Evolutionary conservation across 495 filamentous ascomycete genomes (phyloP).

Genomic region (Stereocaulon alpinum): DNA sequence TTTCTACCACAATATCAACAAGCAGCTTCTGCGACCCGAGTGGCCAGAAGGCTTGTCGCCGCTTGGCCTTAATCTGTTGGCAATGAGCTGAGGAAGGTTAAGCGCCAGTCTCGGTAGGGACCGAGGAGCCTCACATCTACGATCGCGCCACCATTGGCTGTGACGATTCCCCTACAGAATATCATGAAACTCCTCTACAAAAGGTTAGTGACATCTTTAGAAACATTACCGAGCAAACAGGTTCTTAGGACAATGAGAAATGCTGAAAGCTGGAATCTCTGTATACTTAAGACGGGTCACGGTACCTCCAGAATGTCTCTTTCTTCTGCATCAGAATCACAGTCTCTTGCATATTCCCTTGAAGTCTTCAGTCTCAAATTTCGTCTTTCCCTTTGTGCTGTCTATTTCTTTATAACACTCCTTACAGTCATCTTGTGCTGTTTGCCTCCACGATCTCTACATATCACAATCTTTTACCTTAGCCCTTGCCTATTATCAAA

Average conservation of each 20-base stretch:
- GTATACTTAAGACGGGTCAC: conserved; percentile 17
- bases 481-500: neutral
- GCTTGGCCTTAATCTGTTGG: neutral
- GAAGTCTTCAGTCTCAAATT: conserved; percentile 12
- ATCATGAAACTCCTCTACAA: conserved; percentile 17
- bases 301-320: conserved; percentile 14
- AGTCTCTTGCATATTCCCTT: conserved; percentile 15
- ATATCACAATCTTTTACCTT: neutral
- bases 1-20: neutral
- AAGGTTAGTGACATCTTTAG: conserved; percentile 18
- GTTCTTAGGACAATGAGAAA: neutral
- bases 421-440: conserved; percentile 9
- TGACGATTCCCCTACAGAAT: conserved; percentile 1
- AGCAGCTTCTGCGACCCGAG: conserved; percentile 4
- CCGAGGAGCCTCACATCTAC: conserved; percentile 23
- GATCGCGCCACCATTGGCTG: conserved; percentile 19
- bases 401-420: conserved; percentile 24
- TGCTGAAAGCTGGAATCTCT: neutral
- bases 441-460: neutral
- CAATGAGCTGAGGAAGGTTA: conserved; percentile 9
- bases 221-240: conserved; percentile 9
- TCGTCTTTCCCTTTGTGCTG: conserved; percentile 11
- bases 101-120: conserved; percentile 20
- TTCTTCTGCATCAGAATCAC: conserved; percentile 13
- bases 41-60: conserved; percentile 12